Base-by-base conservation (phyloP, 2,329 filamentous ascomycete genomes). In the Penicillium vulpinum region DNA sequence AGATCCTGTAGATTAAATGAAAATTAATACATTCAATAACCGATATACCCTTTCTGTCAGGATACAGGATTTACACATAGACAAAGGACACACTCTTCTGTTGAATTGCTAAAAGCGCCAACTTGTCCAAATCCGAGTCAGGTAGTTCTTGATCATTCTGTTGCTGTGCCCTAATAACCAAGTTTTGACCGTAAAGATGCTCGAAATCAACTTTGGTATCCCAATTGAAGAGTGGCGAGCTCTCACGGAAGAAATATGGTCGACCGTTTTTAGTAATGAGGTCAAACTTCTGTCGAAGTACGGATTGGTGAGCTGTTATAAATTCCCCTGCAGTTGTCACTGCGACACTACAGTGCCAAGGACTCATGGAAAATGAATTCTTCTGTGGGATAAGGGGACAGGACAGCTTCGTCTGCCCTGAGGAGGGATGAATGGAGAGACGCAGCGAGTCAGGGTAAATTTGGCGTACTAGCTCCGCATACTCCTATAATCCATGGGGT, bases 311-410 rank as follows among this genome's bases (percentile, higher is more conserved):
- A n/a, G 54, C 54, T n/a, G 54, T 56, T n/a, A 46, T 46, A 16
- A 56, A 56, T 26, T 43, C 45, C 1, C 54, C 54, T 8, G 51
- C 9, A 3, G 16, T 11, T 21, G 28, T 51, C 22, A 56, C 54
- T 28, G 54, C 54, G 10, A 56, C n/a, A 41, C 54, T 56, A 33
- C 54, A 56, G 26, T 56, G 54, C 54, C 54, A 56, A 8, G 54
- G 54, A 5, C 54, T 56, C 54, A 56, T 56, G 4, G 54, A 56
- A 24, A 56, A 56, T 0, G 48, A 52, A 4, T 56, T 24, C 18
- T 33, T 21, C 16, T 56, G 54, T 1, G 54, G 54, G 10, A 56
- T 52, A 10, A 56, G 49, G 11, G 54, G 48, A 28, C 35, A 56
- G 2, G 54, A 56, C 24, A 56, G 33, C 48, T 56, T 56, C 2